Conservation (phyloP, 116 monocot species). For the Papilionanthe hybrid region DNA sequence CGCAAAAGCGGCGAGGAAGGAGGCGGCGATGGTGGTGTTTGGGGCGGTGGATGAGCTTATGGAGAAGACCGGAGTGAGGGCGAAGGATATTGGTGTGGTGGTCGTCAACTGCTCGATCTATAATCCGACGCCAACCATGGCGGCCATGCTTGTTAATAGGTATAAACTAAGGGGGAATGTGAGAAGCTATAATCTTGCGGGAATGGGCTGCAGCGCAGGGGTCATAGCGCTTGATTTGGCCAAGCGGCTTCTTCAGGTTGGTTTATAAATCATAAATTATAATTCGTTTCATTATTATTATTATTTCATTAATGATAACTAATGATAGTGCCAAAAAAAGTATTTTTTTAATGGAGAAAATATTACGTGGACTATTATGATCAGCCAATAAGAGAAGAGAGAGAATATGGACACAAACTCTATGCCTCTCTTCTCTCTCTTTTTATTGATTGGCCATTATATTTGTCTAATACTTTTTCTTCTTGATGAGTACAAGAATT, state of each 20-base stretch:
- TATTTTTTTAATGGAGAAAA: too few species aligned
- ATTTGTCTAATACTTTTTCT: too few species aligned
- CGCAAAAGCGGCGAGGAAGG: background rate
- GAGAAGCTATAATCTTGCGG: conserved; percentile 37
- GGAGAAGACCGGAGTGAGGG: conserved; percentile 4
- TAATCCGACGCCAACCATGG: conserved; percentile 35
- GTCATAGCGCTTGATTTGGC: conserved; percentile 32
- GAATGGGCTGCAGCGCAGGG: conserved; percentile 51
- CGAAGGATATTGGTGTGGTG: conserved; percentile 26
- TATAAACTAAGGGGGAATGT: conserved; percentile 35
- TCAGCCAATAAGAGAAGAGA: too few species aligned
- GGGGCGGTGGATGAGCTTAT: conserved; percentile 21
- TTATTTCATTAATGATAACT: background rate
- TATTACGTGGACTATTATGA: too few species aligned
- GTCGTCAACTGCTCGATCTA: conserved; percentile 35
- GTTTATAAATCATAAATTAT: background rate
- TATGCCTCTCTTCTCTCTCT: too few species aligned
- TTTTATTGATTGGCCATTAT: too few species aligned
- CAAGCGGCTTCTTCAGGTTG: conserved; percentile 27
- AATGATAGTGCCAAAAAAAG: background rate
- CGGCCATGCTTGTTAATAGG: conserved; percentile 29
- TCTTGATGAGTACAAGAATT: too few species aligned
- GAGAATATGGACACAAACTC: too few species aligned
- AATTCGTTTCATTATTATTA: too few species aligned
- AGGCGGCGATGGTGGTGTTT: conserved; percentile 20